Evolutionary conservation across 352 stramenopile species (phyloP).

Genomic region (Pythium brachiatum): DNA sequence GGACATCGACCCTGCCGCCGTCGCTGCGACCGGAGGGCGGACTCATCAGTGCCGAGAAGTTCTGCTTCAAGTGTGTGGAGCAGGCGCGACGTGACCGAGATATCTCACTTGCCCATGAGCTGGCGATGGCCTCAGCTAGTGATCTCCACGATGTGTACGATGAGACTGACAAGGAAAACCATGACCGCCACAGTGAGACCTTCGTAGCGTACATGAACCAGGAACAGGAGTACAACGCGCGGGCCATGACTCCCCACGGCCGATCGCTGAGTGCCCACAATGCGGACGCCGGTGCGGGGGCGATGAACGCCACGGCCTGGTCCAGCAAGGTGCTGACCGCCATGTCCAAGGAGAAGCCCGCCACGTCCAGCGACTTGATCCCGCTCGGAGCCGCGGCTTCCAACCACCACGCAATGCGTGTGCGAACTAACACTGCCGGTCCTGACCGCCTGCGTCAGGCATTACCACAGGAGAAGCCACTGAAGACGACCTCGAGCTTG

Average conservation of each 20-base stretch:
- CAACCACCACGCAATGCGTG: constrained; percentile 7
- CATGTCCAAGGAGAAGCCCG: constrained; percentile 31
- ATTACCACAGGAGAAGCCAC: constrained; percentile 14
- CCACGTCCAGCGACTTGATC: constrained; percentile 25
- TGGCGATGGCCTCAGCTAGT: constrained; percentile 8
- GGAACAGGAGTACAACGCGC: constrained; percentile 5
- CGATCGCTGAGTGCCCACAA: constrained; percentile 11
- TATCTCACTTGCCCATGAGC: constrained; percentile 13
- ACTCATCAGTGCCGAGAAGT: constrained; percentile 75
- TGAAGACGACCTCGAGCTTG: constrained; percentile 15
- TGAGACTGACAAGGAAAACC: constrained; percentile 21
- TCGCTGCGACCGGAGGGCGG: constrained; percentile 55
- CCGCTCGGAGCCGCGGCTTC: constrained; percentile 6
- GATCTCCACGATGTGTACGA: not conserved
- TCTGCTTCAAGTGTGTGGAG: constrained; percentile 80
- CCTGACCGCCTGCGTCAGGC: constrained; percentile 23
- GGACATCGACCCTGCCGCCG: constrained; percentile 49
- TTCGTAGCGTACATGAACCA: not conserved
- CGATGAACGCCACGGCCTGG: constrained; percentile 42
- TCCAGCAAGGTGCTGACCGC: constrained; percentile 55
- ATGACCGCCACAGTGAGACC: not conserved
- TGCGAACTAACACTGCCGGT: constrained; percentile 18
- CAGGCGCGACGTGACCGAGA: constrained; percentile 52
- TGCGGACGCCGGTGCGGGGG: not conserved
- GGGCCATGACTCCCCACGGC: not conserved